phyloP scores from a whole-genome alignment of 257 asterid genomes.

The Asclepias syriaca region DNA sequence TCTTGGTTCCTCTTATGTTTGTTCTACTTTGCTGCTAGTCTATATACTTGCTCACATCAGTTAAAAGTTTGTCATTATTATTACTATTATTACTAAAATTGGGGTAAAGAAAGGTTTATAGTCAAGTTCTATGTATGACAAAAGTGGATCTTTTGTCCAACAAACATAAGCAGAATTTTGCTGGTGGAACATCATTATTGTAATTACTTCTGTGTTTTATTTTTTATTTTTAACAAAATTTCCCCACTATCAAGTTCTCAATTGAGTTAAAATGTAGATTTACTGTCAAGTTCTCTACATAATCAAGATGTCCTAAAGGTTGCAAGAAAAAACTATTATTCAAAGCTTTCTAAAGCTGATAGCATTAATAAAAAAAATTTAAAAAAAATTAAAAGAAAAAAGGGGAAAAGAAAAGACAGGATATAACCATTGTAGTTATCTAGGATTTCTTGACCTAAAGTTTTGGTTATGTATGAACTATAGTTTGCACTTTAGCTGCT shows the following conservation, averaged over 20 bases:
- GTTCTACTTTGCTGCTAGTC: background rate
- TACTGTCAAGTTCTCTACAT: background rate
- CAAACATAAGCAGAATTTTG: no score
- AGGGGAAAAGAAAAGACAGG: background rate
- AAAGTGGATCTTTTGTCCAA: no score
- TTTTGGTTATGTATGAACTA: constrained; percentile 4
- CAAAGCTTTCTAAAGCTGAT: background rate
- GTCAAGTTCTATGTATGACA: no score
- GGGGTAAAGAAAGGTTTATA: no score
- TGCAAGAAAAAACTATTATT: background rate
- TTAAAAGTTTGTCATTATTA: background rate
- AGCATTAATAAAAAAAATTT: background rate
- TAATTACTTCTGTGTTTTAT: background rate
- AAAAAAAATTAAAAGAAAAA: background rate
- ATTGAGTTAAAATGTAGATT: background rate
- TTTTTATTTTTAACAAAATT: no score
- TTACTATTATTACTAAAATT: background rate
- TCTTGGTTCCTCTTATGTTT: background rate
- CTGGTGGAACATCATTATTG: no score
- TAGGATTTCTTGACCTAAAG: background rate
- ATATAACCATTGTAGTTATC: background rate
- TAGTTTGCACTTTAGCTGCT: constrained; percentile 17
- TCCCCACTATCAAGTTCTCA: no score
- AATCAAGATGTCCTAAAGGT: background rate
- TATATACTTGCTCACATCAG: background rate